Conservation (phyloP, 2,329 filamentous ascomycete species). For the Clonostachys rhizophaga region DNA sequence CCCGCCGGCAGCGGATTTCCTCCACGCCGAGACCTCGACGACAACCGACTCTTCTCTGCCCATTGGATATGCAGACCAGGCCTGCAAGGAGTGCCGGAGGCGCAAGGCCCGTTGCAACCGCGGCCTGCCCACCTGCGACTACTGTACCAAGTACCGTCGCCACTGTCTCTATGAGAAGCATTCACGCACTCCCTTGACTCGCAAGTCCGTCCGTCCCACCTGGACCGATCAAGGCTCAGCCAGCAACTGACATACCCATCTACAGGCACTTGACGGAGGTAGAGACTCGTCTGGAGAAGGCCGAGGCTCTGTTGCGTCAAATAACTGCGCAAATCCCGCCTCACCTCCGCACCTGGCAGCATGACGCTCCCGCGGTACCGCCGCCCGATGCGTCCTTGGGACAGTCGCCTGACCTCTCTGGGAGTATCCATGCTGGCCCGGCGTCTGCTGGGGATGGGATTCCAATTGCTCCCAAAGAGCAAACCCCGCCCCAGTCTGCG, state of each 20-base stretch:
- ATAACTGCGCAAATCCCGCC: conserved; percentile 18
- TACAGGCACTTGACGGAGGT: conserved; percentile 34
- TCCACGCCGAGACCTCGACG: no score
- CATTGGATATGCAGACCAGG: conserved; percentile 21
- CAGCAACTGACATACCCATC: conserved; percentile 4
- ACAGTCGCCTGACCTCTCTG: not conserved
- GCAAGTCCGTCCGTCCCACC: conserved; percentile 24
- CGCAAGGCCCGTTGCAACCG: conserved; percentile 32
- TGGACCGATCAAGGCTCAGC: not conserved
- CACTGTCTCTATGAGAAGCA: conserved; percentile 44
- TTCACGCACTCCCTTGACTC: conserved; percentile 38
- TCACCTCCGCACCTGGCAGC: conserved; percentile 11
- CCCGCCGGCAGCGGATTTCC: no score
- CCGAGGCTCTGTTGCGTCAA: conserved; percentile 20
- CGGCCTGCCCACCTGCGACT: conserved; percentile 26
- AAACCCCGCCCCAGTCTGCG: no score
- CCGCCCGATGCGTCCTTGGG: not conserved
- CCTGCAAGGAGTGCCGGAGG: conserved; percentile 32
- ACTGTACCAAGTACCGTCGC: conserved; percentile 34
- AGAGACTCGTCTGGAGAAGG: conserved; percentile 30
- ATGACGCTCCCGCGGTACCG: not conserved
- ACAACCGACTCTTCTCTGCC: not conserved
- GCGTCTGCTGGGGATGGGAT: not conserved
- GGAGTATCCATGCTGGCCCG: not conserved
- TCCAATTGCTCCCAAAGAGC: no score